Percentiles rank a stretch among this genome's conserved stretches.
phyloP scores from a whole-genome alignment of 768 basidiomycete species.

The Holtermanniella nyarrowii region DNA sequence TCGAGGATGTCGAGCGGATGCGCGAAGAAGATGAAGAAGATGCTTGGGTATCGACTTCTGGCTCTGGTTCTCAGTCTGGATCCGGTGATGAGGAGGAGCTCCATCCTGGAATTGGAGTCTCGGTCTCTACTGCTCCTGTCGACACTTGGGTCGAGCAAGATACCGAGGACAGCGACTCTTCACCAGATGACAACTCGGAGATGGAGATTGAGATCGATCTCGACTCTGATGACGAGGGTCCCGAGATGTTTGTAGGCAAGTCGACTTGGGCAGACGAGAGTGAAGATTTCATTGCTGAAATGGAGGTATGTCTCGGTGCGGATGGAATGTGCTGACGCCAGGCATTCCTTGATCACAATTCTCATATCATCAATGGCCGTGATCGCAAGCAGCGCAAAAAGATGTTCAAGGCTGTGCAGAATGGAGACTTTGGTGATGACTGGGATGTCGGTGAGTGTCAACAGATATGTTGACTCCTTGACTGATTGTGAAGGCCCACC shows the following conservation, averaged over 20 bases:
- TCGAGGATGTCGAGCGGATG: conserved; percentile 6
- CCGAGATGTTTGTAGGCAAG: conserved; percentile 30
- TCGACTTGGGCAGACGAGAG: conserved; percentile 49
- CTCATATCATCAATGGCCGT: conserved; percentile 45
- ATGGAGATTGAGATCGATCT: too few relatives aligned
- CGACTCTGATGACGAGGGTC: conserved; percentile 40
- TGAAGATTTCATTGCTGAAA: conserved; percentile 50
- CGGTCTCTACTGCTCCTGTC: background rate
- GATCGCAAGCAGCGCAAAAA: conserved; percentile 50
- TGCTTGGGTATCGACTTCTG: conserved; percentile 1
- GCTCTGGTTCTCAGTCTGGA: background rate
- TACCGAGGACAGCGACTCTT: background rate
- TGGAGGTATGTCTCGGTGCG: conserved; percentile 46
- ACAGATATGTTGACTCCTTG: background rate
- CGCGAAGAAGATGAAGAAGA: conserved; percentile 1
- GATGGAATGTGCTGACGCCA: conserved; percentile 28
- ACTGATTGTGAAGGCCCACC: conserved; percentile 20
- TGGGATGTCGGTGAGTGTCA: conserved; percentile 12
- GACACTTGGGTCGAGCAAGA: background rate
- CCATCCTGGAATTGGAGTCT: background rate
- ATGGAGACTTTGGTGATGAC: conserved; percentile 46
- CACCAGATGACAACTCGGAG: conserved; percentile 12
- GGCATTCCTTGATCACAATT: conserved; percentile 56
- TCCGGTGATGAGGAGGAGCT: background rate
- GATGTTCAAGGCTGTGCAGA: conserved; percentile 52